phyloP scores from a whole-genome alignment of 768 basidiomycete genomes.

The Podaxis sp. region DNA sequence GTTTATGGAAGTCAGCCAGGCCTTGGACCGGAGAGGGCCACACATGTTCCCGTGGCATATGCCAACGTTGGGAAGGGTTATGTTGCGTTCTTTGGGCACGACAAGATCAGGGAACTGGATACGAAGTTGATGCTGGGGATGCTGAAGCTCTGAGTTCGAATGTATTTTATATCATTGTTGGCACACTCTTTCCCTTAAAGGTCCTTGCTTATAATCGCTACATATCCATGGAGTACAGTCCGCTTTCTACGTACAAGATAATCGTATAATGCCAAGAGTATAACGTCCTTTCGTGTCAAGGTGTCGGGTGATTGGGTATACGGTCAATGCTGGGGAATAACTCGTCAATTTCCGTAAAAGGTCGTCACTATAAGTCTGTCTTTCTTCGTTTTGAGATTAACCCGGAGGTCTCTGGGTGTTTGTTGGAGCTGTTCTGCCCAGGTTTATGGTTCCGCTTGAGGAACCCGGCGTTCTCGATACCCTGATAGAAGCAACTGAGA shows the following conservation, averaged over 20 bases:
- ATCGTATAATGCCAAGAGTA: neutral
- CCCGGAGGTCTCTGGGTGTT: neutral
- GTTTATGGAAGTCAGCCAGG: conserved; percentile 11
- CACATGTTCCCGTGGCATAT: conserved; percentile 24
- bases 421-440: neutral
- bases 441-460: neutral
- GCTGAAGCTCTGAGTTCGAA: neutral
- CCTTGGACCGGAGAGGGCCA: conserved; percentile 20
- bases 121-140: neutral
- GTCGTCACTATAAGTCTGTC: neutral
- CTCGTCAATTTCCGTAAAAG: neutral
- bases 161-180: neutral
- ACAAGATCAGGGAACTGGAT: neutral
- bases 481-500: neutral
- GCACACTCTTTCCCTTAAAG: neutral
- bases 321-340: neutral
- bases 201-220: neutral
- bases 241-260: conserved; percentile 1
- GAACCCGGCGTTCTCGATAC: conserved; percentile 4
- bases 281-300: neutral
- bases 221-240: neutral
- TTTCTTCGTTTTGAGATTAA: conserved; percentile 3
- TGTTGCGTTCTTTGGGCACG: conserved; percentile 23
- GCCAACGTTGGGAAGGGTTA: conserved; percentile 32
- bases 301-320: conserved; percentile 8